These are phyloP conservation scores for Phytophthora fragariaefolia DNA, from an alignment of 352 stramenopile genomes.

Conservation along the genomic window DNA sequence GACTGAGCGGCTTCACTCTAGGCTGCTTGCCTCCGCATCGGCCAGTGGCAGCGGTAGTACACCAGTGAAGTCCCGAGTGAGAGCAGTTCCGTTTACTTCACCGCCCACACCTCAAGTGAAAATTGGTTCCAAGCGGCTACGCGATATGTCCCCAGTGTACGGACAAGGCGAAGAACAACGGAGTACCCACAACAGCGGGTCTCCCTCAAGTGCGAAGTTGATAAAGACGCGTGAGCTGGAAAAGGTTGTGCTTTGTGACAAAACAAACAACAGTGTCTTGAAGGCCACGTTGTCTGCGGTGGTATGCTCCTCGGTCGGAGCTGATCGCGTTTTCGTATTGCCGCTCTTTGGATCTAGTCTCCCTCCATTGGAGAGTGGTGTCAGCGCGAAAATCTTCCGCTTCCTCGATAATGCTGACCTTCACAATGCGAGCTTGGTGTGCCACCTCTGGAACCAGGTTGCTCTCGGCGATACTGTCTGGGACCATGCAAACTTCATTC, in stretches of 20 bases:
- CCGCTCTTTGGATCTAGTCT: conserved; percentile 72
- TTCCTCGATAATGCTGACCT: conserved; percentile 80
- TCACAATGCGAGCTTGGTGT: conserved; percentile 89
- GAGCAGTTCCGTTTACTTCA: conserved; percentile 22
- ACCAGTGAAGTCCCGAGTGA: conserved; percentile 31
- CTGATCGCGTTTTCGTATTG: conserved; percentile 61
- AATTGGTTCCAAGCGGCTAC: conserved; percentile 21
- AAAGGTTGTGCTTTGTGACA: conserved; percentile 8
- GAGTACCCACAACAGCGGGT: conserved; percentile 1
- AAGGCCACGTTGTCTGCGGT: conserved; percentile 35
- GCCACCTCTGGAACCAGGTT: conserved; percentile 82
- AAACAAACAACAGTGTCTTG: conserved; percentile 1
- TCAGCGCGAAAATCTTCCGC: conserved; percentile 70
- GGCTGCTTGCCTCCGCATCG: conserved; percentile 36
- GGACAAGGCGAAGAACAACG: conserved; percentile 25
- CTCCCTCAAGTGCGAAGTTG: not conserved
- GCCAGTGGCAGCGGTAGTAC: not conserved
- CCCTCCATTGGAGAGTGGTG: conserved; percentile 64
- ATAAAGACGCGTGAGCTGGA: conserved; percentile 25
- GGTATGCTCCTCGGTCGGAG: conserved; percentile 16
- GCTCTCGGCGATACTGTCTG: conserved; percentile 74
- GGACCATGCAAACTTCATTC: conserved; percentile 80
- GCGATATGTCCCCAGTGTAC: conserved; percentile 31
- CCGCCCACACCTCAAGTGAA: conserved; percentile 27
- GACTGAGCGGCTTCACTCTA: conserved; percentile 58